Conservation (phyloP, 176 grass and related monocot genomes). For the Tillandsia leiboldiana region DNA sequence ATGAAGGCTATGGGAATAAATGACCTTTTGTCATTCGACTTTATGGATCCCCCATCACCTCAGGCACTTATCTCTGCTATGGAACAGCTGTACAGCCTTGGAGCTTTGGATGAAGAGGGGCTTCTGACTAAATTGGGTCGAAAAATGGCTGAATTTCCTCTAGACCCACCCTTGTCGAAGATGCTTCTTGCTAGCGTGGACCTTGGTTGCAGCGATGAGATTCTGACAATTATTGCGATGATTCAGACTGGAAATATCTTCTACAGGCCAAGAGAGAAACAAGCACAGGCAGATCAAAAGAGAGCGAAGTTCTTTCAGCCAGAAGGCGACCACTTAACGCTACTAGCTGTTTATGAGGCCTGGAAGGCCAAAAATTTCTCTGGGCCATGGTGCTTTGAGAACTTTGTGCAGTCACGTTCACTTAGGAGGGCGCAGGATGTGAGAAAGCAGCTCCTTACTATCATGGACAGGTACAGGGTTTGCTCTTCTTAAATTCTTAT, state of each 20-base stretch:
- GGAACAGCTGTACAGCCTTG: conserved; percentile 90
- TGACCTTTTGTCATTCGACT: conserved; percentile 86
- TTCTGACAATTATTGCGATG: conserved; percentile 94
- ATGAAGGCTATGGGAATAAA: conserved; percentile 99
- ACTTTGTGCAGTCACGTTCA: conserved; percentile 84
- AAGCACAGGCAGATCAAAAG: conserved; percentile 87
- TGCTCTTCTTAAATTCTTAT: not conserved
- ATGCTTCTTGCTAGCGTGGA: conserved; percentile 90
- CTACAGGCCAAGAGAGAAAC: conserved; percentile 90
- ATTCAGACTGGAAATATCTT: conserved; percentile 95
- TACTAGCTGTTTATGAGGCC: conserved; percentile 93
- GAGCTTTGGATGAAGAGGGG: conserved; percentile 82
- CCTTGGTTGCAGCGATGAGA: conserved; percentile 88
- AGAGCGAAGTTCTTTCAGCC: conserved; percentile 91
- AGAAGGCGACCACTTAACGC: conserved; percentile 87
- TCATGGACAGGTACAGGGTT: conserved; percentile 74
- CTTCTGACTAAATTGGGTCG: conserved; percentile 82
- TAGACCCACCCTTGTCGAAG: conserved; percentile 81
- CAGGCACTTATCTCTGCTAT: conserved; percentile 87
- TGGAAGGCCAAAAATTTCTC: conserved; percentile 98
- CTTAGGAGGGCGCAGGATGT: conserved; percentile 86
- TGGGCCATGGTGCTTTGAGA: conserved; percentile 96
- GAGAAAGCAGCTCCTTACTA: conserved; percentile 86
- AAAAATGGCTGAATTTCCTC: conserved; percentile 97
- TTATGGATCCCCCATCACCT: conserved; percentile 91